phyloP scores from a whole-genome alignment of 2,329 filamentous ascomycete genomes.

The Ophiostoma montium region DNA sequence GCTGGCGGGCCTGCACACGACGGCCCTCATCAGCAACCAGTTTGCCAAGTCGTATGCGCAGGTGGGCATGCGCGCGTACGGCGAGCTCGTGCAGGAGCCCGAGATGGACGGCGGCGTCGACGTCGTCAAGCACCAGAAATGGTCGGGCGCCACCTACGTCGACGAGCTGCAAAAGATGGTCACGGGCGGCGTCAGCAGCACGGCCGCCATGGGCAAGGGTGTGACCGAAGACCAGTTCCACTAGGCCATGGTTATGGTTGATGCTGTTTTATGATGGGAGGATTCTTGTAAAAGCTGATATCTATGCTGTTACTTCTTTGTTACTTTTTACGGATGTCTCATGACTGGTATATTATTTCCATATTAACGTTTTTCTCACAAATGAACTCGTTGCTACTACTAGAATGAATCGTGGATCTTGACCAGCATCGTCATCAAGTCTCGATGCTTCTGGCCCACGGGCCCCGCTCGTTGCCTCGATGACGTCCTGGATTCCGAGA shows the following conservation, averaged over 20 bases:
- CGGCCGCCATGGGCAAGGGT: constrained; percentile 91
- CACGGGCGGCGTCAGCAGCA: constrained; percentile 78
- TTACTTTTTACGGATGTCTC: not conserved
- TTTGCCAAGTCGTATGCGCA: constrained; percentile 73
- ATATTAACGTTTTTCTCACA: not conserved
- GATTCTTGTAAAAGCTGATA: not conserved
- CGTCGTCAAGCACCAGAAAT: constrained; percentile 98
- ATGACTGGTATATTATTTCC: not conserved
- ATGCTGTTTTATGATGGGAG: not conserved
- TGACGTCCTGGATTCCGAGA: not conserved
- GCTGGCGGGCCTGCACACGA: constrained; percentile 91
- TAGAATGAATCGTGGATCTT: not conserved
- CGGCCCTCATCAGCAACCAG: constrained; percentile 77
- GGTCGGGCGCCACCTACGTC: constrained; percentile 88
- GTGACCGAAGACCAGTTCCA: constrained; percentile 98
- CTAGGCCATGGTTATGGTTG: constrained; percentile 12
- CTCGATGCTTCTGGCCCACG: not conserved
- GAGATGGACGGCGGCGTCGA: constrained; percentile 86
- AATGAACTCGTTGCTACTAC: not conserved
- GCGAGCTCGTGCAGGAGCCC: constrained; percentile 92
- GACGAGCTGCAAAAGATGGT: constrained; percentile 97
- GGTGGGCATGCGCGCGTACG: constrained; percentile 89
- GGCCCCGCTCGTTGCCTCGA: not conserved
- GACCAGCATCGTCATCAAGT: not conserved
- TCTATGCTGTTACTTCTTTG: not conserved